These are phyloP conservation scores for Iris macrosiphon DNA, from an alignment of 106 monocot species.

Conservation along the genomic window DNA sequence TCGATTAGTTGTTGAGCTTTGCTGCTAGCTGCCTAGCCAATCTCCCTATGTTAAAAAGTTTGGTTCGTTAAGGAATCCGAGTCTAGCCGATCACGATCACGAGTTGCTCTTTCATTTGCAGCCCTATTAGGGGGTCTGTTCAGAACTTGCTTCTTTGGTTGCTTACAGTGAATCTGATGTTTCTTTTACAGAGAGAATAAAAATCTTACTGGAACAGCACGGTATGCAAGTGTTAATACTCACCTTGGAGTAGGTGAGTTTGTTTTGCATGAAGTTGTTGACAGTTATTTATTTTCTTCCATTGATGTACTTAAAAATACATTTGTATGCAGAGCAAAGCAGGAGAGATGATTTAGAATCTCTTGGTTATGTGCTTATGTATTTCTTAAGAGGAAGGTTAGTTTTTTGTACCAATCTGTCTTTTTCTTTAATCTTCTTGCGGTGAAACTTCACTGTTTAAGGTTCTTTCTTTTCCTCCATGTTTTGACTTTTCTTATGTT, in stretches of 20 bases:
- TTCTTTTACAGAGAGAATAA: slow-evolving; percentile 14
- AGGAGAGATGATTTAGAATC: slow-evolving; percentile 39
- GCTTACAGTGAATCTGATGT: too few relatives aligned
- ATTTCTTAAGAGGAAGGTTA: slow-evolving; percentile 41
- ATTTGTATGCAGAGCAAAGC: slow-evolving; percentile 27
- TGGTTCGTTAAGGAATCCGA: too few relatives aligned
- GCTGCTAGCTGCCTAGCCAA: too few relatives aligned
- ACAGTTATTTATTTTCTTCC: background rate
- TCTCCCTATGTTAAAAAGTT: too few relatives aligned
- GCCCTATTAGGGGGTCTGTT: too few relatives aligned
- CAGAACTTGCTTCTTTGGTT: too few relatives aligned
- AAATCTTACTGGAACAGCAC: slow-evolving; percentile 20
- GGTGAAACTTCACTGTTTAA: background rate
- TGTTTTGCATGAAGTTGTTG: background rate
- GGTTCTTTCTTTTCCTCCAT: background rate
- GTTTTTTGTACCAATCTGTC: background rate
- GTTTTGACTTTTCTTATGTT: background rate
- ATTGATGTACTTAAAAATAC: background rate
- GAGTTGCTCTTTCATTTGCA: too few relatives aligned
- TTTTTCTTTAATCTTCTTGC: background rate
- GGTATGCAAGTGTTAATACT: slow-evolving; percentile 10
- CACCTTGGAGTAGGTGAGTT: slow-evolving; percentile 11
- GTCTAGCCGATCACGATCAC: too few relatives aligned
- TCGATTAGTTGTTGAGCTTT: too few relatives aligned
- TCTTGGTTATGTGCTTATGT: slow-evolving; percentile 40